These are phyloP conservation scores for Neobulgaria alba DNA, from an alignment of 2,329 filamentous ascomycete genomes.

Conservation along the genomic window DNA sequence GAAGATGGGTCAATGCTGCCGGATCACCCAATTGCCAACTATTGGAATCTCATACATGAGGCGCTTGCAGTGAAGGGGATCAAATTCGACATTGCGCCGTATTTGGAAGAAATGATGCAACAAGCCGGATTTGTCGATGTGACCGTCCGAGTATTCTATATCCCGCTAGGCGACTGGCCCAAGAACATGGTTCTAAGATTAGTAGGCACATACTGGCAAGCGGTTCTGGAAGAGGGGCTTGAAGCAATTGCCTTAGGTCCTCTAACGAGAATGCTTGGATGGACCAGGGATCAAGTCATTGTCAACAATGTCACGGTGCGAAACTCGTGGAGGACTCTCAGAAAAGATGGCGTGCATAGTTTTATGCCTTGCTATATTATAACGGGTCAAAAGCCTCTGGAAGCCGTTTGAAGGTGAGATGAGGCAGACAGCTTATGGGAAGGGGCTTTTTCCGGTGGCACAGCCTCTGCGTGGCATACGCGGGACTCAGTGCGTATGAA, in stretches of 20 bases:
- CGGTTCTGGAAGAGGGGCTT: slow-evolving; percentile 40
- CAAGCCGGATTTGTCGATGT: slow-evolving; percentile 45
- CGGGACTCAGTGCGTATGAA: too few species aligned
- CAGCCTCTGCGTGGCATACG: too few species aligned
- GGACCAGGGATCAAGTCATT: slow-evolving; percentile 41
- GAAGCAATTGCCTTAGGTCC: slow-evolving; percentile 44
- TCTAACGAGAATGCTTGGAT: slow-evolving; percentile 41
- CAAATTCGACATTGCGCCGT: slow-evolving; percentile 37
- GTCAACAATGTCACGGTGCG: slow-evolving; percentile 40
- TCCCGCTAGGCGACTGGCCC: slow-evolving; percentile 40
- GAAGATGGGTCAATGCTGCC: slow-evolving; percentile 33
- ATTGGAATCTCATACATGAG: slow-evolving; percentile 38
- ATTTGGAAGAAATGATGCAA: slow-evolving; percentile 37
- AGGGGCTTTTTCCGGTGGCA: too few species aligned
- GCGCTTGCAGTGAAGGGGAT: slow-evolving; percentile 38
- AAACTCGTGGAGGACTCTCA: slow-evolving; percentile 36
- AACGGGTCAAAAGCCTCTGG: slow-evolving; percentile 42
- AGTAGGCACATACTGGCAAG: slow-evolving; percentile 44
- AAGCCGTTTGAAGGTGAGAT: too few species aligned
- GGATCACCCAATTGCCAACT: slow-evolving; percentile 36
- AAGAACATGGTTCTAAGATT: slow-evolving; percentile 40
- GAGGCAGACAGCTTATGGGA: too few species aligned
- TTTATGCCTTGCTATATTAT: slow-evolving; percentile 49
- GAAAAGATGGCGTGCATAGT: slow-evolving; percentile 28
- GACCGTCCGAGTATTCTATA: slow-evolving; percentile 25